Base-by-base conservation (phyloP, 495 filamentous ascomycete species). In the Copromyces sp. region DNA sequence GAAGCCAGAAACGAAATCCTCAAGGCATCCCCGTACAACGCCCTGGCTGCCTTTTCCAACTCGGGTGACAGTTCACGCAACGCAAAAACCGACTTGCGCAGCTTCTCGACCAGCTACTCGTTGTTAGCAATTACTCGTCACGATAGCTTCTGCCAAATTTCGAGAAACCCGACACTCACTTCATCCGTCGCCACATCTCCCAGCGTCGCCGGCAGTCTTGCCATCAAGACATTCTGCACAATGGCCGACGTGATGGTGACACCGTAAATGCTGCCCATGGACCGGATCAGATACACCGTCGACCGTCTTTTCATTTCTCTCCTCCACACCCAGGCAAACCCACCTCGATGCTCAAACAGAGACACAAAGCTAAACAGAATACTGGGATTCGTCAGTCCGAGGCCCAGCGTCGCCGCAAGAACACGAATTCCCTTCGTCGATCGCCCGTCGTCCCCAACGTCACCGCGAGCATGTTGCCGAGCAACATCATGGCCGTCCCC, bases 331-430 rank as follows among this genome's bases (percentile, higher is more conserved):
- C 42, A 20, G 40, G 24, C 16, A n/a, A 6, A 72, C 81, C 45
- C 82, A 91, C 89, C 88, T 71, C 82, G 78, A 71, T 91, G 90
- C 32, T 88, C 87, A 74, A 89, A 90, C 2, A 88, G 82, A 1
- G 89, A 88, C 1, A 92, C 81, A 69, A 89, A 88, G 8, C 87
- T 90, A 74, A 91, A 91, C 40, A 91, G 73, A 24, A 89, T 87
- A 0, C 86, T 86, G 0, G 89, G 89, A 72, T 89, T 90, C 2
- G 89, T 86, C 32, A 91, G 87, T 3, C 89, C 89, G 68, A 90
- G 87, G 9, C 89, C 89, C 1, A 91, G 77, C 74, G 88, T 90
- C 12, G 87, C 88, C 0, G 89, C 20, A 91, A 82, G 72, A 85
- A 90, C 3, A 86, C 79, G 45, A 87, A 84, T 71, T 90, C 89